Conservation (phyloP, 176 grass and related monocot species). For the Neostapfia colusana region DNA sequence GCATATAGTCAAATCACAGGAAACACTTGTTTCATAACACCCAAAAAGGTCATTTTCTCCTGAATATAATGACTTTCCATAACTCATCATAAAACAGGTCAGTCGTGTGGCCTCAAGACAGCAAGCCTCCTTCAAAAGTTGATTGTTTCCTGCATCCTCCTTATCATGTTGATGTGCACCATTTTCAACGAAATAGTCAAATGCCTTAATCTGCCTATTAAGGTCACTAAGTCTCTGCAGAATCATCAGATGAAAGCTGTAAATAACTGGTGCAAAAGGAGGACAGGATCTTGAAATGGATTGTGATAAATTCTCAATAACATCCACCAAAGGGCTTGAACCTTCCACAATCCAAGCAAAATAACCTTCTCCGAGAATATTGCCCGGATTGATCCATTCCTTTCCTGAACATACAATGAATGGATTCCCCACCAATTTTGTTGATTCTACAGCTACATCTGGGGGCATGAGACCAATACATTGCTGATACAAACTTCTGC, state of each 20-base stretch:
- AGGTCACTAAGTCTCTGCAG: conserved; percentile 80
- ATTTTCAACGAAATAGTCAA: conserved; percentile 67
- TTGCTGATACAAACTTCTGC: conserved; percentile 73
- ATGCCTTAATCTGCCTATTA: conserved; percentile 79
- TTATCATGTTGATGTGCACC: conserved; percentile 30
- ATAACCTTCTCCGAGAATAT: conserved; percentile 58
- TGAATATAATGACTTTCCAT: conserved; percentile 49
- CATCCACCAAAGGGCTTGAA: conserved; percentile 60
- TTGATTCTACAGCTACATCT: conserved; percentile 67
- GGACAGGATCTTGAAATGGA: conserved; percentile 44
- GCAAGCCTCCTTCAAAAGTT: conserved; percentile 40
- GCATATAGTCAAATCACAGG: conserved; percentile 64
- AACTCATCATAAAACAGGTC: conserved; percentile 64
- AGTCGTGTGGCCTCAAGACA: conserved; percentile 56
- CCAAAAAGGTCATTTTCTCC: conserved; percentile 33
- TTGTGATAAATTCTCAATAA: conserved; percentile 55
- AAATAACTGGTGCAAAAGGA: conserved; percentile 56
- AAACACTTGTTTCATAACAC: conserved; percentile 32
- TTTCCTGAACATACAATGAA: conserved; percentile 67
- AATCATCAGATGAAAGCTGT: conserved; percentile 61
- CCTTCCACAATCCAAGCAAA: conserved; percentile 77
- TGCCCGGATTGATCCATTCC: conserved; percentile 63
- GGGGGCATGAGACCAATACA: conserved; percentile 79
- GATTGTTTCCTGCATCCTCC: conserved; percentile 36
- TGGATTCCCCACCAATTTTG: conserved; percentile 61